Percentiles rank a stretch among this genome's conserved stretches.
Conservation (phyloP, 257 asterid species). For the Ilex aquifolium region DNA sequence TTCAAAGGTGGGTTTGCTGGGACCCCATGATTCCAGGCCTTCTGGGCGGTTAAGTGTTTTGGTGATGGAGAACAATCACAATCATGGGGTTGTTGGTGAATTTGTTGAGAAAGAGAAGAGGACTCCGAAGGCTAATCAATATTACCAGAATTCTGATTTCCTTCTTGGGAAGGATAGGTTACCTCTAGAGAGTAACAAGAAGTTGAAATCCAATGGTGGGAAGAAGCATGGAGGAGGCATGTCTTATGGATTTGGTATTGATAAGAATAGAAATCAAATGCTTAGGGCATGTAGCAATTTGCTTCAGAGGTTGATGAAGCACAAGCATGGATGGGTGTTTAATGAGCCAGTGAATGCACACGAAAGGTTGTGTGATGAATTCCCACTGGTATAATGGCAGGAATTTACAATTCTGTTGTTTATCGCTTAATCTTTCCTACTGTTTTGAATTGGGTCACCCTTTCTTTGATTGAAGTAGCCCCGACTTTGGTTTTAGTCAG, state of each 20-base stretch:
- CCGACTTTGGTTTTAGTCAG: no score
- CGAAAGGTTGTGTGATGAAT: no score
- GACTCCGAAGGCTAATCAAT: conserved; percentile 1
- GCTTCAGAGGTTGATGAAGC: no score
- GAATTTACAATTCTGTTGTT: no score
- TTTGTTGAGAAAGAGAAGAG: conserved; percentile 2
- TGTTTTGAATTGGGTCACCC: no score
- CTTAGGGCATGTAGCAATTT: background rate
- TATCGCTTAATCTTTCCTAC: no score
- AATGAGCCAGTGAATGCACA: conserved; percentile 2
- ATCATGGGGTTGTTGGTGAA: background rate
- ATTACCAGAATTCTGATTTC: background rate
- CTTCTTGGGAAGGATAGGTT: conserved; percentile 1
- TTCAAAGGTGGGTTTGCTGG: background rate
- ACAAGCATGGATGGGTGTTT: background rate
- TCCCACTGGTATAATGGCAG: no score
- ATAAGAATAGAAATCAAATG: background rate
- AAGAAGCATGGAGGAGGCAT: background rate
- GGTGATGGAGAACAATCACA: background rate
- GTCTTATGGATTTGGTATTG: background rate
- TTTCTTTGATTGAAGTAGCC: no score
- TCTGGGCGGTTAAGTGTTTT: background rate
- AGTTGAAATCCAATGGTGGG: background rate
- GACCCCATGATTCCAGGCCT: background rate
- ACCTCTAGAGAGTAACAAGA: background rate